A percentile compares a stretch with the other conserved stretches of the same genome.
Evolutionary conservation across 495 filamentous ascomycete genomes (phyloP).

Genomic region (Collariella sp.): DNA sequence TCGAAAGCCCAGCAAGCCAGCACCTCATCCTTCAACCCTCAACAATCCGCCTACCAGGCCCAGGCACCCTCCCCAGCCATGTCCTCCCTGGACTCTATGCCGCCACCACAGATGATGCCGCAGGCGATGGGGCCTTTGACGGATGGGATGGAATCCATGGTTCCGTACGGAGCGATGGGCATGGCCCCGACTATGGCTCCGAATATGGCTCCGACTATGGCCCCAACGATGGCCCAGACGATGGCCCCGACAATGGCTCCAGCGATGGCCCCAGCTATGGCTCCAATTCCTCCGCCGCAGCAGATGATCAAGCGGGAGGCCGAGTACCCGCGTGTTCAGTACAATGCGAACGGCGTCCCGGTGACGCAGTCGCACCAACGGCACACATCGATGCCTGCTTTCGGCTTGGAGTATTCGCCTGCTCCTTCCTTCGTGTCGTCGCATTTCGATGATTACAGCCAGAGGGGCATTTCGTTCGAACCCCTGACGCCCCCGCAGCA

Average conservation of each 20-base stretch:
- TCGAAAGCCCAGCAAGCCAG: constrained; percentile 99
- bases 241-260: constrained; percentile 50
- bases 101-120: constrained; percentile 62
- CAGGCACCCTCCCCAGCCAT: constrained; percentile 80
- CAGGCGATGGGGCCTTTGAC: constrained; percentile 71
- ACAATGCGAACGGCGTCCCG: constrained; percentile 84
- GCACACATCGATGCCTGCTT: constrained; percentile 94
- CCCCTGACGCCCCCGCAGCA: constrained; percentile 94
- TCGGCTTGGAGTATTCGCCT: constrained; percentile 88
- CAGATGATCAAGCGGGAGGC: constrained; percentile 75
- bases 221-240: constrained; percentile 16
- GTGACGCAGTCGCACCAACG: constrained; percentile 74
- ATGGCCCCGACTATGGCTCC: constrained; percentile 40
- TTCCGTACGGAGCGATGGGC: constrained; percentile 59
- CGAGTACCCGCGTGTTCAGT: constrained; percentile 65
- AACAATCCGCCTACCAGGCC: constrained; percentile 63
- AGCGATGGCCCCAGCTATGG: constrained; percentile 47
- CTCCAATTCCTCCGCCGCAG: constrained; percentile 56
- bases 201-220: constrained; percentile 43
- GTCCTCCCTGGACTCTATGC: constrained; percentile 71
- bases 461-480: constrained; percentile 90
- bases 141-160: constrained; percentile 71
- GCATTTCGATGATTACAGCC: constrained; percentile 94
- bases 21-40: constrained; percentile 87
- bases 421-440: constrained; percentile 96